Conservation (phyloP, 192 early-diverging fungal species). For the Umbelopsis ramanniana region DNA sequence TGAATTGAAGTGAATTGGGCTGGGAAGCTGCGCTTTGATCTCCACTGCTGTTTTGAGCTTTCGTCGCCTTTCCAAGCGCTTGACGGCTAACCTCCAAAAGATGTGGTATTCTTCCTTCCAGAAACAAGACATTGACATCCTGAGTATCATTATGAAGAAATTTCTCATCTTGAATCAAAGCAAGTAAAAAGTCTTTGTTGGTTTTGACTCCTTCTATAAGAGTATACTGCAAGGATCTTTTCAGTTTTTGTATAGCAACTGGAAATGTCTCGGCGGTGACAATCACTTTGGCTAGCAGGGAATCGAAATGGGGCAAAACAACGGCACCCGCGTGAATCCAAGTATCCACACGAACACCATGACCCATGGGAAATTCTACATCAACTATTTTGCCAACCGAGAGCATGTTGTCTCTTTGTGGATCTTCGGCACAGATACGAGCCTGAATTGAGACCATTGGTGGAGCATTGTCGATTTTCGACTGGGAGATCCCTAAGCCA, state of each 20-base stretch:
- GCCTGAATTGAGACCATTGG: conserved; percentile 86
- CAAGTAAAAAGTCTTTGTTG: conserved; percentile 87
- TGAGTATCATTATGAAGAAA: conserved; percentile 63
- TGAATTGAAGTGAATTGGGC: conserved; percentile 30
- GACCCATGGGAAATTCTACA: conserved; percentile 81
- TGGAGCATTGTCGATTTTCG: conserved; percentile 71
- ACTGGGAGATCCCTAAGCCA: conserved; percentile 63
- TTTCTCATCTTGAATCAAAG: conserved; percentile 71
- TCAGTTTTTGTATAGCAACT: conserved; percentile 63
- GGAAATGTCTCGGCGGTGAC: conserved; percentile 77
- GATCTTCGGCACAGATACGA: conserved; percentile 95
- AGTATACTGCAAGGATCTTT: conserved; percentile 14
- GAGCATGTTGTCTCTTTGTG: conserved; percentile 52
- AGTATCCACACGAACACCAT: conserved; percentile 81
- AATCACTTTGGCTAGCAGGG: conserved; percentile 94
- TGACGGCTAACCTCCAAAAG: background rate
- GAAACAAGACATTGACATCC: conserved; percentile 85
- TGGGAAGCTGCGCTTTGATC: background rate
- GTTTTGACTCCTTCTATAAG: conserved; percentile 82
- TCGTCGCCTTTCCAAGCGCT: background rate
- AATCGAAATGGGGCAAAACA: conserved; percentile 84
- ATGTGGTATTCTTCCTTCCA: conserved; percentile 49
- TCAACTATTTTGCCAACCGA: conserved; percentile 37
- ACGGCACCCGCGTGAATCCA: conserved; percentile 60
- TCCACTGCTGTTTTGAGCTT: background rate